Evolutionary conservation across 148 eudicot genomes (phyloP).

Genomic region (Rhododendron kiyosumense): DNA sequence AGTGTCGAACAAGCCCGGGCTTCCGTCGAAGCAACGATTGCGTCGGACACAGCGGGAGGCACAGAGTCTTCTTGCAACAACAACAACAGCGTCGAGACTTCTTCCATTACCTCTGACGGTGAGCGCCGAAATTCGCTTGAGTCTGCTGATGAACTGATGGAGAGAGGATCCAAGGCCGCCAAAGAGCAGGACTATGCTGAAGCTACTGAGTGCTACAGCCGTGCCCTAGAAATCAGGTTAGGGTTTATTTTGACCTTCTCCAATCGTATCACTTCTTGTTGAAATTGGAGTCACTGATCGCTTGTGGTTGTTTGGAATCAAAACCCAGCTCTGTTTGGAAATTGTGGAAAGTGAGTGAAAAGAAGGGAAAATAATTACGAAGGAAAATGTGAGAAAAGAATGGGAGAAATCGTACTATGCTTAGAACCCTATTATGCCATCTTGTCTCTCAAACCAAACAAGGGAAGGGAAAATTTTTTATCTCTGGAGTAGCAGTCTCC

Average conservation of each 20-base stretch:
- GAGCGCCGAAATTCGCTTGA: constrained; percentile 47
- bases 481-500: neutral
- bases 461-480: too few species aligned
- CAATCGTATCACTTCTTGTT: neutral
- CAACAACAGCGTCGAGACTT: constrained; percentile 29
- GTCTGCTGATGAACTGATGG: constrained; percentile 57
- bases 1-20: constrained; percentile 17
- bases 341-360: too few species aligned
- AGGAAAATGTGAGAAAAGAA: too few species aligned
- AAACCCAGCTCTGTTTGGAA: neutral
- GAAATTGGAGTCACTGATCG: neutral
- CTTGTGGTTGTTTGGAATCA: neutral
- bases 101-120: constrained; percentile 21
- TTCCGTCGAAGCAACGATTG: constrained; percentile 44
- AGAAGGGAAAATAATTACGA: too few species aligned
- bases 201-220: constrained; percentile 84
- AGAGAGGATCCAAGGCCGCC: constrained; percentile 43
- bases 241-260: neutral
- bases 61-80: constrained; percentile 47
- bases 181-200: constrained; percentile 61
- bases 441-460: too few species aligned
- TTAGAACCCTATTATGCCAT: too few species aligned
- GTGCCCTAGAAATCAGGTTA: constrained; percentile 93
- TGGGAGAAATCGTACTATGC: too few species aligned
- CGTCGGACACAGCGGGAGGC: constrained; percentile 30